Conservation (phyloP, 208 protist species). For the Trypanosoma theileri region DNA sequence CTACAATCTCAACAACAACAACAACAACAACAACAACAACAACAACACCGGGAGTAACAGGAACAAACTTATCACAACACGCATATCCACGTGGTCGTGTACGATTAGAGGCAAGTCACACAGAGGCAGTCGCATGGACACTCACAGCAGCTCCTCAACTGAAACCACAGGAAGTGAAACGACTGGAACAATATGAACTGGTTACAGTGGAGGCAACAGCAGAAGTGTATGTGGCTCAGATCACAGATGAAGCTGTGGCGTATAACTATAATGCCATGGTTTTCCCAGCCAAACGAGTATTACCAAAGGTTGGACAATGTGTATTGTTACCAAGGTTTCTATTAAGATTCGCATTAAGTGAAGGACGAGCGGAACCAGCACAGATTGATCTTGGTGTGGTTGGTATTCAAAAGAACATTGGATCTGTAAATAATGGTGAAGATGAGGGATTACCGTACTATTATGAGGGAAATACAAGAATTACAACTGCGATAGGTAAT, state of each 20-base stretch:
- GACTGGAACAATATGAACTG: constrained; percentile 42
- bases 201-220: constrained; percentile 42
- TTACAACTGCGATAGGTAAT: background rate
- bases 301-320: constrained; percentile 52
- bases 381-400: constrained; percentile 37
- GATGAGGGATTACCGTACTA: too few relatives aligned
- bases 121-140: constrained; percentile 50
- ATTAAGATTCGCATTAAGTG: constrained; percentile 60
- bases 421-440: too few relatives aligned
- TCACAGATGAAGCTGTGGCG: constrained; percentile 35
- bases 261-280: constrained; percentile 40
- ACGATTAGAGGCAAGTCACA: constrained; percentile 43
- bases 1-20: background rate
- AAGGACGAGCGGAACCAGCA: constrained; percentile 50
- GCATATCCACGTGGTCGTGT: constrained; percentile 39
- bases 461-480: background rate
- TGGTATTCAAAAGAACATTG: constrained; percentile 10
- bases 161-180: constrained; percentile 37
- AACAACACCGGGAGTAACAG: background rate
- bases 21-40: background rate
- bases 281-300: constrained; percentile 32
- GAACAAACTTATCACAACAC: background rate
- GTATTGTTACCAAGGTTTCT: constrained; percentile 40
- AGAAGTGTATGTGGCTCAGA: constrained; percentile 62
- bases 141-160: constrained; percentile 41